A percentile compares a stretch with the other conserved stretches of the same genome.
Evolutionary conservation across 768 basidiomycete genomes (phyloP).

Genomic region (Pulveroboletus ravenelii): DNA sequence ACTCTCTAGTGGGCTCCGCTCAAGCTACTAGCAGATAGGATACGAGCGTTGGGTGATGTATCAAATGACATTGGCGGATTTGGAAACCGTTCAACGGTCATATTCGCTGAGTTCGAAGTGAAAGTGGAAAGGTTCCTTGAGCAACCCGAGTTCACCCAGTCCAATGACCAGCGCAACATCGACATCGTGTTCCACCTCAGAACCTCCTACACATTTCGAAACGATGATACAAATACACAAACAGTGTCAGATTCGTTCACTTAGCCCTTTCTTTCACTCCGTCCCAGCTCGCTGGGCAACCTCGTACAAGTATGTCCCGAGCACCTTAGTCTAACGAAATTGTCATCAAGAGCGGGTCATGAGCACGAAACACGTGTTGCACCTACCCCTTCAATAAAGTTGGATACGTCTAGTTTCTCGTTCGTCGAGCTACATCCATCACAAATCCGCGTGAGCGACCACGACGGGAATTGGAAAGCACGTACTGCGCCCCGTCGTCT

Average conservation of each 20-base stretch:
- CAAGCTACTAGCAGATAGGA: conserved; percentile 1
- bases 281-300: conserved; percentile 19
- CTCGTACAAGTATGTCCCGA: conserved; percentile 31
- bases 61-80: not conserved
- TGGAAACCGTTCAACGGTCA: not conserved
- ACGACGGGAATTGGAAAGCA: conserved; percentile 11
- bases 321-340: conserved; percentile 28
- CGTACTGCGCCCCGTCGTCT: conserved; percentile 91
- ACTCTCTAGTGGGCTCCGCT: not conserved
- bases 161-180: too few species aligned
- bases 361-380: conserved; percentile 19
- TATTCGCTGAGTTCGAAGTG: conserved; percentile 23
- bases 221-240: not conserved
- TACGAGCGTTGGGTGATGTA: not conserved
- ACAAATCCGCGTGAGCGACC: not conserved
- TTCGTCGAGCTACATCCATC: conserved; percentile 66
- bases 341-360: not conserved
- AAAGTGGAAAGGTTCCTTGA: not conserved
- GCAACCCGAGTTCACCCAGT: too few species aligned
- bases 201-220: not conserved
- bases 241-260: not conserved
- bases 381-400: conserved; percentile 79
- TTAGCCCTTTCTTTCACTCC: conserved; percentile 6
- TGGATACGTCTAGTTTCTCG: conserved; percentile 88
- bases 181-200: not conserved